These are phyloP conservation scores for Yamadazyma tumulicola DNA, from an alignment of 805 yeast genomes.

Conservation along the genomic window DNA sequence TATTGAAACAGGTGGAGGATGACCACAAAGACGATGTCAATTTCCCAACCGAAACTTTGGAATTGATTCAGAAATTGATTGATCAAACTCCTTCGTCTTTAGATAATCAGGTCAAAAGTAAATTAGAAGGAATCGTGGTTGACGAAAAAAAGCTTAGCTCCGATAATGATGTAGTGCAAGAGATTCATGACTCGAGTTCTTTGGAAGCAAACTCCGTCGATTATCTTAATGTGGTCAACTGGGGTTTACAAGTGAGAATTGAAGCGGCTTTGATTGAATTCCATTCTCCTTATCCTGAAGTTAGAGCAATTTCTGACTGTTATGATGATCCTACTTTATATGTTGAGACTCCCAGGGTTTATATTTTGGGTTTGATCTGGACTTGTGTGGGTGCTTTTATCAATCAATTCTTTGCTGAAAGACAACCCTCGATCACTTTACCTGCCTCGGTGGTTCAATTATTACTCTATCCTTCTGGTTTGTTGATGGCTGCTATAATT, in stretches of 20 bases:
- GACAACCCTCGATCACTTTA: constrained; percentile 48
- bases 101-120: not conserved
- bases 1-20: constrained; percentile 20
- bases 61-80: constrained; percentile 18
- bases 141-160: not conserved
- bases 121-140: not conserved
- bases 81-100: constrained; percentile 1
- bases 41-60: constrained; percentile 30
- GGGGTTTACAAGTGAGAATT: constrained; percentile 32
- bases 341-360: constrained; percentile 52
- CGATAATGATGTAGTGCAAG: constrained; percentile 1
- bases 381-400: constrained; percentile 50
- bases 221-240: constrained; percentile 15
- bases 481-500: constrained; percentile 28
- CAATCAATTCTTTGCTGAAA: constrained; percentile 53
- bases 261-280: constrained; percentile 40
- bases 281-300: constrained; percentile 62
- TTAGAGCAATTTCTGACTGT: constrained; percentile 62
- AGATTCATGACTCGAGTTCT: constrained; percentile 2
- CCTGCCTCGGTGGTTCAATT: constrained; percentile 43
- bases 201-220: constrained; percentile 1
- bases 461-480: constrained; percentile 43
- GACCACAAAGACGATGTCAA: constrained; percentile 34
- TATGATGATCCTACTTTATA: constrained; percentile 48
- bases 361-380: constrained; percentile 50